phyloP scores from a whole-genome alignment of 257 asterid genomes.

The Penstemon barbatus region DNA sequence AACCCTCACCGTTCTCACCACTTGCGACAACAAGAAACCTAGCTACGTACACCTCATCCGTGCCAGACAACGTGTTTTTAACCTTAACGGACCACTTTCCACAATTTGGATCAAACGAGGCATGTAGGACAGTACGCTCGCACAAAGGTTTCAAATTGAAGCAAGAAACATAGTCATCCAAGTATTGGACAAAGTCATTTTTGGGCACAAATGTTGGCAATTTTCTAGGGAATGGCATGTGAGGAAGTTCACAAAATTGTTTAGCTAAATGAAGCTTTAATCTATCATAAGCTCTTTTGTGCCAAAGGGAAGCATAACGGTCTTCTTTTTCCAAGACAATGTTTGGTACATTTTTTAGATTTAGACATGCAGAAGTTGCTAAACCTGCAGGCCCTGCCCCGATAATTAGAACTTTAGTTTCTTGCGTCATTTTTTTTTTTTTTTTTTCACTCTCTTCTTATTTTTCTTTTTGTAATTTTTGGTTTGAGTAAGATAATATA shows the following conservation, averaged over 20 bases:
- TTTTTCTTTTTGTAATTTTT: too few relatives aligned
- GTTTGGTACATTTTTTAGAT: conserved; percentile 35
- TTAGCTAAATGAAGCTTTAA: conserved; percentile 59
- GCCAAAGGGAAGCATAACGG: conserved; percentile 56
- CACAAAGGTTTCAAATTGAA: conserved; percentile 33
- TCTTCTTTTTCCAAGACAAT: conserved; percentile 59
- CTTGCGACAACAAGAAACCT: conserved; percentile 51
- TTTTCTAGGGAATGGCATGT: conserved; percentile 38
- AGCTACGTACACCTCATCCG: conserved; percentile 28
- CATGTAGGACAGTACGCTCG: conserved; percentile 26
- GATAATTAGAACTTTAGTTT: conserved; percentile 33
- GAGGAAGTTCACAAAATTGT: conserved; percentile 53
- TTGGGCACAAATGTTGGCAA: conserved; percentile 46
- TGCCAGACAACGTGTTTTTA: neutral
- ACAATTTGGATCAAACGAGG: conserved; percentile 10
- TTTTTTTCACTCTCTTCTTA: too few relatives aligned
- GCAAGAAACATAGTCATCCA: conserved; percentile 38
- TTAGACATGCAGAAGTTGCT: conserved; percentile 57
- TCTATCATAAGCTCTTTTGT: conserved; percentile 51
- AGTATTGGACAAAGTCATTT: conserved; percentile 36
- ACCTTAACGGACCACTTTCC: conserved; percentile 40
- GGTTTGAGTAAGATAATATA: too few relatives aligned
- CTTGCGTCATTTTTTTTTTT: conserved; percentile 30
- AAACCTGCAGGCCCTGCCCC: conserved; percentile 23
- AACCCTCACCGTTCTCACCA: conserved; percentile 50